phyloP scores from a whole-genome alignment of 2,329 filamentous ascomycete species.

The Cladophialophora bantiana region DNA sequence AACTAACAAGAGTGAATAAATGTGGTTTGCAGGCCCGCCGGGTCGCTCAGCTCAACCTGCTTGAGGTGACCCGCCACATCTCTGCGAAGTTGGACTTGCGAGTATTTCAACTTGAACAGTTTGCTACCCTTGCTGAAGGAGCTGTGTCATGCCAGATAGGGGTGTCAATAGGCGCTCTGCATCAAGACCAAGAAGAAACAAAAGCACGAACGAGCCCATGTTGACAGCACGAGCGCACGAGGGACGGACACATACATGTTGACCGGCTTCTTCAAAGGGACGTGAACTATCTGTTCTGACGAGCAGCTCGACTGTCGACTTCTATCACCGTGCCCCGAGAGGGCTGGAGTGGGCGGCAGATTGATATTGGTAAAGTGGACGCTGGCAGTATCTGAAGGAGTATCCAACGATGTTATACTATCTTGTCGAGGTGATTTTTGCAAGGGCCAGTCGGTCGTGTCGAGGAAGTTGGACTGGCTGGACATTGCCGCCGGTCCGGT shows the following conservation, averaged over 20 bases:
- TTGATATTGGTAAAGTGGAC: conserved; percentile 42
- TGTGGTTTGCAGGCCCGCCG: conserved; percentile 46
- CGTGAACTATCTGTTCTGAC: conserved; percentile 29
- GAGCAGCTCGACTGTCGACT: conserved; percentile 38
- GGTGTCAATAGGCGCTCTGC: conserved; percentile 41
- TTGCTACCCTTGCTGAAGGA: conserved; percentile 50
- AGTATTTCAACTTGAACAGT: conserved; percentile 51
- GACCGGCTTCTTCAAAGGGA: conserved; percentile 28
- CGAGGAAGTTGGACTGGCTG: conserved; percentile 42
- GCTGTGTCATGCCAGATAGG: conserved; percentile 40
- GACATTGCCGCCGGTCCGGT: conserved; percentile 27
- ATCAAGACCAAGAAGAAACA: conserved; percentile 12
- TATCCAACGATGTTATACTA: conserved; percentile 43
- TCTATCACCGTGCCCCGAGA: conserved; percentile 39
- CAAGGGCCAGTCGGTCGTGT: conserved; percentile 45
- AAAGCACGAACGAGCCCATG: neutral
- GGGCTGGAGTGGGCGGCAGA: conserved; percentile 43
- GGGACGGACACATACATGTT: conserved; percentile 25
- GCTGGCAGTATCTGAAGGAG: conserved; percentile 44
- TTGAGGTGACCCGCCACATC: conserved; percentile 47
- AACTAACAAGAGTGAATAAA: conserved; percentile 50
- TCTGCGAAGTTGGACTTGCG: conserved; percentile 50
- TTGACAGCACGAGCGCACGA: neutral
- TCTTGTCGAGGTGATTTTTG: conserved; percentile 40
- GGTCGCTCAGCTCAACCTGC: conserved; percentile 49